A percentile compares a stretch with the other conserved stretches of the same genome.
phyloP scores from a whole-genome alignment of 1,284 basidiomycete genomes.

The Rugosomyces carneus region DNA sequence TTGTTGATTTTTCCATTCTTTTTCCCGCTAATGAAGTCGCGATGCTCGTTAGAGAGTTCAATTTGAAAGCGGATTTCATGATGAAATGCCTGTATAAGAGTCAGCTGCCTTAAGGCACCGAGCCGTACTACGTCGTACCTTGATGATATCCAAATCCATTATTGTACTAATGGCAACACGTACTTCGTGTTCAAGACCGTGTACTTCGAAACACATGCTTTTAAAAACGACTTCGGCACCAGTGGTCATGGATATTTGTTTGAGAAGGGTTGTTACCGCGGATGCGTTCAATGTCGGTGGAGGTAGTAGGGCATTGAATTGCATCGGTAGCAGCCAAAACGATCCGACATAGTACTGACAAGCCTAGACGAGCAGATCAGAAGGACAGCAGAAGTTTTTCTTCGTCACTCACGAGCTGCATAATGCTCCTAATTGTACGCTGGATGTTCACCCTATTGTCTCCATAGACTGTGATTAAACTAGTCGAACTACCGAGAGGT shows the following conservation, averaged over 20 bases:
- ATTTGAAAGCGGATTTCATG: slow-evolving; percentile 98
- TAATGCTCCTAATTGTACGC: slow-evolving; percentile 90
- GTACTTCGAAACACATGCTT: slow-evolving; percentile 95
- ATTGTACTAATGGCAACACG: slow-evolving; percentile 82
- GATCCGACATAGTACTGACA: slow-evolving; percentile 95
- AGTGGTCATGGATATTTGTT: slow-evolving; percentile 81
- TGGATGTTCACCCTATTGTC: slow-evolving; percentile 95
- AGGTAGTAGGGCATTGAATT: slow-evolving; percentile 88
- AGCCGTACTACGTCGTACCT: slow-evolving; percentile 40
- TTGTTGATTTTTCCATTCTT: slow-evolving; percentile 99
- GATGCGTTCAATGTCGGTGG: slow-evolving; percentile 78
- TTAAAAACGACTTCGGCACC: slow-evolving; percentile 97
- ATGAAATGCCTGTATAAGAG: slow-evolving; percentile 67
- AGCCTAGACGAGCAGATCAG: slow-evolving; percentile 45
- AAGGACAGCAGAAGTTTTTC: slow-evolving; percentile 1
- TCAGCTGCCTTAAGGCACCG: slow-evolving; percentile 7
- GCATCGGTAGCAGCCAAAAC: slow-evolving; percentile 91
- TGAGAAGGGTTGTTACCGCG: slow-evolving; percentile 81
- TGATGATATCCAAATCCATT: slow-evolving; percentile 86
- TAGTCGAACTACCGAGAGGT: slow-evolving; percentile 84
- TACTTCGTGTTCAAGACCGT: slow-evolving; percentile 93
- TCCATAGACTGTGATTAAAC: slow-evolving; percentile 90
- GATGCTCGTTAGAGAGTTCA: slow-evolving; percentile 95
- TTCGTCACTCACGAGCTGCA: slow-evolving; percentile 77
- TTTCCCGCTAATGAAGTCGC: slow-evolving; percentile 97